Conservation (phyloP, 2,329 filamentous ascomycete species). For the Cladophialophora immunda region DNA sequence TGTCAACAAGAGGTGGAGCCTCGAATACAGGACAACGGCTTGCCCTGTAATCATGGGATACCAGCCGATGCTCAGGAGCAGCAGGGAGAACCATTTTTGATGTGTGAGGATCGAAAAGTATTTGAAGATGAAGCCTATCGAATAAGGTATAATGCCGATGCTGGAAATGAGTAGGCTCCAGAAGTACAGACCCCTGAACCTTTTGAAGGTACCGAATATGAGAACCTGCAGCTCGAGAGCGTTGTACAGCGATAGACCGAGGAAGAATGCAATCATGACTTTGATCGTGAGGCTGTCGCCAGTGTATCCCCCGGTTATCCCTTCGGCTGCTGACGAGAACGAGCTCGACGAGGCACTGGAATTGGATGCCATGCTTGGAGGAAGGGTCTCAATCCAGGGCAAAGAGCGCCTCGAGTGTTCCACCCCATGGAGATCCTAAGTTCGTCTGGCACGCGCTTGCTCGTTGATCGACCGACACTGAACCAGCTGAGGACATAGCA, state of each 20-base stretch:
- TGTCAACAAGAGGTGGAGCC: conserved; percentile 56
- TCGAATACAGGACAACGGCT: conserved; percentile 59
- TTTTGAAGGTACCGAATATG: conserved; percentile 58
- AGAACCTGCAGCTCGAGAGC: conserved; percentile 59
- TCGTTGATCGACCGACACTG: not conserved
- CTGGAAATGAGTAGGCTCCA: conserved; percentile 58
- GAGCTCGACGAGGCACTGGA: conserved; percentile 28
- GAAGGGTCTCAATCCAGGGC: not conserved
- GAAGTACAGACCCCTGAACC: conserved; percentile 59
- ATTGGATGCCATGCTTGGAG: conserved; percentile 24
- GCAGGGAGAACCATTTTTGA: conserved; percentile 49
- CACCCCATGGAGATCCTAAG: not conserved
- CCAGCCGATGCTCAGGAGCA: conserved; percentile 57
- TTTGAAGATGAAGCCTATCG: conserved; percentile 58
- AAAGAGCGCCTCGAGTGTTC: not conserved
- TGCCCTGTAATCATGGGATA: conserved; percentile 60
- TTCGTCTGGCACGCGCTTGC: not conserved
- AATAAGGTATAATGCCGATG: conserved; percentile 55
- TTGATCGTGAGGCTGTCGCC: conserved; percentile 48
- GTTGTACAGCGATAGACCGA: conserved; percentile 60
- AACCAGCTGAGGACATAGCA: not conserved
- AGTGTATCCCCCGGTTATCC: conserved; percentile 35
- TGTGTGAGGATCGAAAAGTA: conserved; percentile 51
- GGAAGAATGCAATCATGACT: conserved; percentile 57
- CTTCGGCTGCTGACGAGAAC: conserved; percentile 27